phyloP scores from a whole-genome alignment of 768 basidiomycete genomes.

The Candolleomyces aberdarensis region DNA sequence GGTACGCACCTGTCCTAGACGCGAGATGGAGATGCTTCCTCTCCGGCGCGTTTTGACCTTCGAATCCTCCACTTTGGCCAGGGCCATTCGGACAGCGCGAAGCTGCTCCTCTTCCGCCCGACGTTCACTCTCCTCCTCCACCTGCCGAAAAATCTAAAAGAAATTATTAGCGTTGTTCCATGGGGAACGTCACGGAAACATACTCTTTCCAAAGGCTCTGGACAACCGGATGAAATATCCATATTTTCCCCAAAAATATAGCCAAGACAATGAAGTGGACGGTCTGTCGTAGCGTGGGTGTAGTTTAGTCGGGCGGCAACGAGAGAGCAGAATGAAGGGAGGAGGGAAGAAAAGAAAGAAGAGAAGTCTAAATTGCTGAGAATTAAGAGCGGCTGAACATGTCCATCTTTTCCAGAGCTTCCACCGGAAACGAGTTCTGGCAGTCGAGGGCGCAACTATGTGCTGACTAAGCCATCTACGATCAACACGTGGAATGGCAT shows the following conservation, averaged over 20 bases:
- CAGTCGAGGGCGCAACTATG: background rate
- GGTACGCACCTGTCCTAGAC: conserved; percentile 53
- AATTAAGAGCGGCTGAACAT: background rate
- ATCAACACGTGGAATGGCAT: conserved; percentile 3
- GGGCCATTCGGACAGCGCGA: conserved; percentile 7
- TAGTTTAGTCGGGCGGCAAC: background rate
- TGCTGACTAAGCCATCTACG: background rate
- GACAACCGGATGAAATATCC: conserved; percentile 16
- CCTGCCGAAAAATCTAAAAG: conserved; percentile 52
- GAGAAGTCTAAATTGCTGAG: background rate
- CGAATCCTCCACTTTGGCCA: conserved; percentile 15
- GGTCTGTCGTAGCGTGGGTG: background rate
- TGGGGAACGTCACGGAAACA: background rate
- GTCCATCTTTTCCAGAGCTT: conserved; percentile 1
- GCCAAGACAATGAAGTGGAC: background rate
- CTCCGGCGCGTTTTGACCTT: conserved; percentile 37
- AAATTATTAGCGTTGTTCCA: background rate
- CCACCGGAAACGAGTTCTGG: background rate
- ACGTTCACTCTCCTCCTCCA: conserved; percentile 55
- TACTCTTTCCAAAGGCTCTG: conserved; percentile 32
- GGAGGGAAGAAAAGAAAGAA: background rate
- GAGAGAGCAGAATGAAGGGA: background rate
- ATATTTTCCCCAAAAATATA: background rate
- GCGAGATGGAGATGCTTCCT: conserved; percentile 56
- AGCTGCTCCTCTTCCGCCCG: conserved; percentile 37